phyloP scores from a whole-genome alignment of 495 filamentous ascomycete genomes.

The Diplogelasinospora grovesii region DNA sequence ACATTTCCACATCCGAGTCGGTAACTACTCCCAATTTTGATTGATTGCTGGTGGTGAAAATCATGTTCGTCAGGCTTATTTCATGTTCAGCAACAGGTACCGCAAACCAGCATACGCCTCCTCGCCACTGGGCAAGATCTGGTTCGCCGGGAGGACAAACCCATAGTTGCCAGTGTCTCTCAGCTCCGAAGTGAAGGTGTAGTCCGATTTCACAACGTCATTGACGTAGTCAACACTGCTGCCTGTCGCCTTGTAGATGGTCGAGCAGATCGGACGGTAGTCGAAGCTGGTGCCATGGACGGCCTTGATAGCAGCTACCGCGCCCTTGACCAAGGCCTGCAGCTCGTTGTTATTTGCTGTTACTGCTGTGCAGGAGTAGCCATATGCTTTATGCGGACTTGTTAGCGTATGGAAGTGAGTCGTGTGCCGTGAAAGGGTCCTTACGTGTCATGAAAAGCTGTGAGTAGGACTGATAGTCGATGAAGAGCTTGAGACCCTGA shows the following conservation, averaged over 20 bases:
- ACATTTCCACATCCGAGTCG: no score
- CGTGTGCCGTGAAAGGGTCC: no score
- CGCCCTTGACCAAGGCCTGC: constrained; percentile 29
- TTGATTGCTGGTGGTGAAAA: no score
- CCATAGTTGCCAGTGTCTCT: constrained; percentile 34
- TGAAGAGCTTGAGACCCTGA: constrained; percentile 51
- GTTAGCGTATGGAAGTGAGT: no score
- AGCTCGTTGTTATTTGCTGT: constrained; percentile 43
- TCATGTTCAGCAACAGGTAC: constrained; percentile 46
- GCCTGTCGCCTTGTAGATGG: constrained; percentile 54
- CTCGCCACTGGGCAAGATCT: constrained; percentile 45
- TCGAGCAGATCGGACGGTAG: constrained; percentile 51
- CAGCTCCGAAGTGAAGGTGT: constrained; percentile 51
- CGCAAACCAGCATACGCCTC: constrained; percentile 51
- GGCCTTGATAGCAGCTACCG: constrained; percentile 36
- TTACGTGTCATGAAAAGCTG: constrained; percentile 37
- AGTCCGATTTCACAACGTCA: constrained; percentile 45
- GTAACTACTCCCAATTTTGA: no score
- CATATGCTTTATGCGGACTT: no score
- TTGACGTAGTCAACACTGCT: constrained; percentile 48
- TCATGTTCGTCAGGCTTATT: no score
- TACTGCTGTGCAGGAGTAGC: constrained; percentile 31
- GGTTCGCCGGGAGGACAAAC: constrained; percentile 50
- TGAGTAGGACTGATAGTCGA: constrained; percentile 56
- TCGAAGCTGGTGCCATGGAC: constrained; percentile 42